phyloP scores from a whole-genome alignment of 2,329 filamentous ascomycete species.

The Fusarium stilboides region DNA sequence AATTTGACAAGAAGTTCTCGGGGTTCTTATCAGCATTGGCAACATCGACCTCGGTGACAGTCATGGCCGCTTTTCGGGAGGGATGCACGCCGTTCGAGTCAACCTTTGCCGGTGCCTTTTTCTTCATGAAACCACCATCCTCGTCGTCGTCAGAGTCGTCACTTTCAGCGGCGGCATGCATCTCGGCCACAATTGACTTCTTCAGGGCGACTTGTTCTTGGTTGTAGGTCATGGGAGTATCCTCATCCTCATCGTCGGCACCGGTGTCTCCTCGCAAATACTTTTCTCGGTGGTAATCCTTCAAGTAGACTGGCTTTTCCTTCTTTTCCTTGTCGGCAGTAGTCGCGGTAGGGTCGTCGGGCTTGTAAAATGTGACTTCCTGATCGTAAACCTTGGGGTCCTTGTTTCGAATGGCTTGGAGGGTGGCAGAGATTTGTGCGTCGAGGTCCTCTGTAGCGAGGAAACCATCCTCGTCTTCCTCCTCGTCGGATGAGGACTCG shows the following conservation, averaged over 20 bases:
- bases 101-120: conserved; percentile 70
- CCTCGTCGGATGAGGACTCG: conserved; percentile 80
- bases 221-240: conserved; percentile 78
- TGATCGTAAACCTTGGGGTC: conserved; percentile 93
- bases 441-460: conserved; percentile 89
- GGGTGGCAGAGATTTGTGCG: conserved; percentile 86
- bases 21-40: conserved; percentile 88
- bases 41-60: conserved; percentile 74
- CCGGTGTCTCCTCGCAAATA: conserved; percentile 80
- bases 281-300: conserved; percentile 93
- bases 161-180: conserved; percentile 75
- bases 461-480: conserved; percentile 92
- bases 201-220: conserved; percentile 92
- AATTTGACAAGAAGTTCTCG: conserved; percentile 94
- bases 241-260: conserved; percentile 71
- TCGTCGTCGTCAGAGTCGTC: conserved; percentile 68
- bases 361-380: conserved; percentile 82
- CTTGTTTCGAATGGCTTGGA: conserved; percentile 89
- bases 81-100: conserved; percentile 68
- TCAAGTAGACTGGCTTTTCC: conserved; percentile 87
- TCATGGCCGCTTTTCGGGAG: conserved; percentile 64
- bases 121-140: conserved; percentile 79
- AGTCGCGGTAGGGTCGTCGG: conserved; percentile 63
- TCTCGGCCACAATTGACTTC: conserved; percentile 81
- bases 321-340: conserved; percentile 67